Base-by-base conservation (phyloP, 2,329 filamentous ascomycete genomes). In the Microdochium paspali region DNA sequence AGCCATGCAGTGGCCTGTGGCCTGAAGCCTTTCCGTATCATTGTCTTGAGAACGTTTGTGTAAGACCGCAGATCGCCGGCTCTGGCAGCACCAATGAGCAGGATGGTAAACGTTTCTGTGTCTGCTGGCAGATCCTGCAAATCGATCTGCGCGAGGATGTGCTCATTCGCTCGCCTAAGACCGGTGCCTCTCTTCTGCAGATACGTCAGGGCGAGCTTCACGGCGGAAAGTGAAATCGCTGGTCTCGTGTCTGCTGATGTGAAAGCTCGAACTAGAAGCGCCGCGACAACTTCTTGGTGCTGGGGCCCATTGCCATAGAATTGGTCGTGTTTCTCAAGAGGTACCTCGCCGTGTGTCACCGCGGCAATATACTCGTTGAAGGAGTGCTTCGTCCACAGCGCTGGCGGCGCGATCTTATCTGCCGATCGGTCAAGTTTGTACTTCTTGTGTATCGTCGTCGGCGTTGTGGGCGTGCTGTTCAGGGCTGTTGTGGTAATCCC, bases 331-430 rank as follows among this genome's bases (percentile, higher is more conserved):
- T 57, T 42, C 45, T 58, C 51, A 6, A 50, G 49, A 10, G 59
- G 59, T 13, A 63, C 44, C 30, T 45, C 50, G 18, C 54, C 60
- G 44, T 54, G 35, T 5, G 60, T 57, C 25, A 64, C 40, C 7
- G 54, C 47, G 12, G 55, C 54, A 18, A 63, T 56, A 26, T 63
- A 62, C 46, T 51, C 24, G 45, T 61, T 57, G 12, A 64, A 57
- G 4, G 56, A 56, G 15, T 30, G 24, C 46, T 54, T 56, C 1
- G 57, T 63, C 60, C 60, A 62, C 18, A 45, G 32, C 3, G 44
- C 23, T 24, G 61, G 61, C 10, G 42, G 50, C 10, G 46, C 39
- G 12, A 64, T 59, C 13, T 56, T 43, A 30, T 61, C 56, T 21
- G 58, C 58, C 24, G 56, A 55, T 6, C 13, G 52, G 2, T 44